These are phyloP conservation scores for Cutaneotrichosporon cavernicola DNA, from an alignment of 1,284 basidiomycete species.

Conservation along the genomic window DNA sequence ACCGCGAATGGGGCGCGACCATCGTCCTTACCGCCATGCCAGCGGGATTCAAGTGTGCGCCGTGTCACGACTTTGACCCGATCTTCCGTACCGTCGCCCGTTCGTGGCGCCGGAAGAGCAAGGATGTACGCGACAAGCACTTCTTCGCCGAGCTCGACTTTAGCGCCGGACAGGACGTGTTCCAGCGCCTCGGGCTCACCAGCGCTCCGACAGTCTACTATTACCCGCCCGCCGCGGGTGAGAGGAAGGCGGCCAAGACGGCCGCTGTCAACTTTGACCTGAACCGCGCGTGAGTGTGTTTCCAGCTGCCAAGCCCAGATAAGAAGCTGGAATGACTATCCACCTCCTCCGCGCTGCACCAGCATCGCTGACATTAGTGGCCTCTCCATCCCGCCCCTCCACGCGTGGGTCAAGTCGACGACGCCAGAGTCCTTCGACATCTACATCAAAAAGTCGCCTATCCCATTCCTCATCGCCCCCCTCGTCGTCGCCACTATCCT, in stretches of 20 bases:
- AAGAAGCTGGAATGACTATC: no score
- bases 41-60: slow-evolving; percentile 63
- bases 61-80: slow-evolving; percentile 72
- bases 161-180: slow-evolving; percentile 68
- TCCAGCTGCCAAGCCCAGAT: no score
- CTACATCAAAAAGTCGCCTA: slow-evolving; percentile 49
- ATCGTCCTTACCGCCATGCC: slow-evolving; percentile 84
- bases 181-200: slow-evolving; percentile 68
- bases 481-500: slow-evolving; percentile 47
- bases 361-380: slow-evolving; percentile 59
- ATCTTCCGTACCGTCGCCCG: slow-evolving; percentile 74
- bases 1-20: slow-evolving; percentile 77
- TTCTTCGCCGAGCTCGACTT: slow-evolving; percentile 94
- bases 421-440: slow-evolving; percentile 55
- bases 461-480: slow-evolving; percentile 64
- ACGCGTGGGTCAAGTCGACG: slow-evolving; percentile 68
- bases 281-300: slow-evolving; percentile 58
- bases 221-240: slow-evolving; percentile 70
- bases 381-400: slow-evolving; percentile 72
- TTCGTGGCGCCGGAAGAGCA: slow-evolving; percentile 65
- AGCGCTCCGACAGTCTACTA: slow-evolving; percentile 79
- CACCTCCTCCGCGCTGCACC: no score
- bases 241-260: slow-evolving; percentile 59
- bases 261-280: slow-evolving; percentile 74
- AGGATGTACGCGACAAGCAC: slow-evolving; percentile 67